Conservation (phyloP, 345 rosid species). For the Salix dunnii region DNA sequence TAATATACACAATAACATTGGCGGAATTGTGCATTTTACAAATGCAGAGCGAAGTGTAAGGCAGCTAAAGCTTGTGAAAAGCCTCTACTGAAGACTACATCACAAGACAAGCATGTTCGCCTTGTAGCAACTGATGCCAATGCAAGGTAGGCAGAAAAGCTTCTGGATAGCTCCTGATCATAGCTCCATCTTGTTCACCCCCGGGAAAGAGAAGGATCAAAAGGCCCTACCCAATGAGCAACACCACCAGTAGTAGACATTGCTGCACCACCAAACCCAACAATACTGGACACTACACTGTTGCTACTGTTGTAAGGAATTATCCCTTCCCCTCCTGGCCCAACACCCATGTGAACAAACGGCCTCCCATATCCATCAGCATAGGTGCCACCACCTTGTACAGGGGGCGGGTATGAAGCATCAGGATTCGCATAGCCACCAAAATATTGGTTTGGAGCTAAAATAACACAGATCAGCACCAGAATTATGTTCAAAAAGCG, state of each 20-base stretch:
- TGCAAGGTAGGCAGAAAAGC: neutral
- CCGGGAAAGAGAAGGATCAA: slow-evolving; percentile 28
- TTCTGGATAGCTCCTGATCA: neutral
- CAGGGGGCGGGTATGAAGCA: slow-evolving; percentile 24
- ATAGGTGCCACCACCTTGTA: slow-evolving; percentile 6
- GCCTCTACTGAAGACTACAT: neutral
- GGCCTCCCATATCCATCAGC: slow-evolving; percentile 30
- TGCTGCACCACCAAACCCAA: slow-evolving; percentile 6
- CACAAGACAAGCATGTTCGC: neutral
- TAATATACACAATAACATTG: neutral
- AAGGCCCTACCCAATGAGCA: slow-evolving; percentile 22
- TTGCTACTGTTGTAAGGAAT: slow-evolving; percentile 23
- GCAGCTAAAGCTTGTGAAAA: neutral
- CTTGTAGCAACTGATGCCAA: neutral
- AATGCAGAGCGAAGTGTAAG: neutral
- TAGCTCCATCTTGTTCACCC: slow-evolving; percentile 10
- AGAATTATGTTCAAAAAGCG: slow-evolving; percentile 1
- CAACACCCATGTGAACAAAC: slow-evolving; percentile 21
- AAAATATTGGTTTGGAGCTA: slow-evolving; percentile 31
- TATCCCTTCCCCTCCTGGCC: slow-evolving; percentile 19
- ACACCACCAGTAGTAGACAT: slow-evolving; percentile 17
- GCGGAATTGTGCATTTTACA: neutral
- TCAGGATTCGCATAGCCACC: slow-evolving; percentile 22
- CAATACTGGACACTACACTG: slow-evolving; percentile 10
- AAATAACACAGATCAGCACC: slow-evolving; percentile 4